Evolutionary conservation across 345 rosid genomes (phyloP).

Genomic region (rapeseed (Brassica napus)): Da-Ae NC_063443.1:15767001-15767500

Average conservation of each 20-base stretch:
- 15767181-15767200: too few relatives aligned
- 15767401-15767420: too few relatives aligned
- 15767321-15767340: background rate
- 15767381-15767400: background rate
- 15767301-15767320: background rate
- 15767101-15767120: background rate
- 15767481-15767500: too few relatives aligned
- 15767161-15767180: too few relatives aligned
- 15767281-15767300: too few relatives aligned
- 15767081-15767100: slow-evolving; percentile 34
- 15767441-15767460: too few relatives aligned
- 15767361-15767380: background rate
- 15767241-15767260: too few relatives aligned
- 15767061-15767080: slow-evolving; percentile 34
- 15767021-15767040: background rate
- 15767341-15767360: slow-evolving; percentile 10
- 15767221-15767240: too few relatives aligned
- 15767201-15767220: too few relatives aligned
- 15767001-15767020: slow-evolving; percentile 3
- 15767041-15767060: slow-evolving; percentile 15
- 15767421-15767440: too few relatives aligned
- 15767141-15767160: background rate
- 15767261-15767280: too few relatives aligned
- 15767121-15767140: slow-evolving; percentile 6
- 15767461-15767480: too few relatives aligned